Base-by-base conservation (phyloP, 1,284 basidiomycete genomes). In the Puccinia triticina region DNA sequence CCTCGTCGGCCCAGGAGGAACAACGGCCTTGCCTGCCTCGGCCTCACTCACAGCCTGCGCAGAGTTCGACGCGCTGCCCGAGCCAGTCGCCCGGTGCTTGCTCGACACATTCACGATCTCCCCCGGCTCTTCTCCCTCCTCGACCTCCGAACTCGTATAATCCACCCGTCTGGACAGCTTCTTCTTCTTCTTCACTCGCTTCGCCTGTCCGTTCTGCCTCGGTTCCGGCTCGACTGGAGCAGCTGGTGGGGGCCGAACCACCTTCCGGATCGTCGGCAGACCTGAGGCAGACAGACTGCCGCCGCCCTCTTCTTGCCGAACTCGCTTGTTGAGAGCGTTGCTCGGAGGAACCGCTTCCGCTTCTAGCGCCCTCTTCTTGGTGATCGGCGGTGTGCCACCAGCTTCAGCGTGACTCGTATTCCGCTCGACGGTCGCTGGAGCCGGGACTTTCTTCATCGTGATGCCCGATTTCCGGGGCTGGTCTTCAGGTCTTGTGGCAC, bases 111-210 rank as follows among this genome's bases (percentile, higher is more conserved):
- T 59, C 10, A 77, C 57, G 21, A 77, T 46, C 37, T 77, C 74
- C 0, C 59, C 74, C n/a, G 59, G 57, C 23, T 77, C 74, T 32
- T 77, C 78, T 26, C 67, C 67, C 21, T 61, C 78, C 59, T 81
- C 78, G 16, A 72, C 78, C 64, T 81, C 78, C 32, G 78, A 81
- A 50, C 78, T 81, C 0, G 78, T 81, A 29, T 72, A 81, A 50
- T 81, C 78, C 1, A 81, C 29, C 14, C 32, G 48, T 3, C 23
- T 11, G 29, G 59, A 64, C 37, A 14, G 21, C 43, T 81, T 80
- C 67, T 80, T 81, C 40, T 81, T 81, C 55, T 81, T 81, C 55
- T 57, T 61, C 23, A 64, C n/a, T n/a, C 29, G 59, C 57, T 77
- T 77, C 14, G 10, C 59, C 29, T 26, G 32, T n/a, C 55, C 74